These are phyloP conservation scores for Sequoia sempervirens DNA, from an alignment of 75 land plant species.

Conservation along the genomic window DNA sequence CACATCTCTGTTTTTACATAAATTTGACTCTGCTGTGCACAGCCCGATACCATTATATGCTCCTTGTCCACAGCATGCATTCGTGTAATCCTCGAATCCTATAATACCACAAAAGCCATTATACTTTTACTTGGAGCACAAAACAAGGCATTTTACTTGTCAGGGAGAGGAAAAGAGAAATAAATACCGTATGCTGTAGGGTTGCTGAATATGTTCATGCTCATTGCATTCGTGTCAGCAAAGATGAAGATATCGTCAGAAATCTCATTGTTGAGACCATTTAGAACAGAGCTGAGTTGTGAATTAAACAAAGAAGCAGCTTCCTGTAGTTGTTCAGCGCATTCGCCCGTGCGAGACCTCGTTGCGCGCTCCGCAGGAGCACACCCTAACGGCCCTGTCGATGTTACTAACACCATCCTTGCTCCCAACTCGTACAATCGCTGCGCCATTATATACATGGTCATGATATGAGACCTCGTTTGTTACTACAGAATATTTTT, in stretches of 20 bases:
- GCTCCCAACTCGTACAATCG: slow-evolving; percentile 53
- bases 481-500: no score
- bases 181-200: neutral
- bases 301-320: slow-evolving; percentile 20
- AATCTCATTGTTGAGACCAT: slow-evolving; percentile 12
- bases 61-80: slow-evolving; percentile 39
- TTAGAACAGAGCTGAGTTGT: slow-evolving; percentile 4
- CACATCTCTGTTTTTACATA: slow-evolving; percentile 13
- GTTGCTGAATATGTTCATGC: neutral
- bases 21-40: slow-evolving; percentile 5
- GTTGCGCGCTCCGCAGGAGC: slow-evolving; percentile 58
- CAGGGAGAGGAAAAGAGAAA: neutral
- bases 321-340: slow-evolving; percentile 19
- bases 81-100: neutral
- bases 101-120: neutral
- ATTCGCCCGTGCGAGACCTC: slow-evolving; percentile 17
- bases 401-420: slow-evolving; percentile 48
- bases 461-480: no score
- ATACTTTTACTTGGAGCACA: neutral
- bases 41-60: slow-evolving; percentile 15
- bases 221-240: slow-evolving; percentile 2
- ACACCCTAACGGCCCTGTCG: slow-evolving; percentile 73
- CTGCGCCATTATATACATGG: slow-evolving; percentile 12
- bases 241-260: slow-evolving; percentile 17
- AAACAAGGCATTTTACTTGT: no score